Base-by-base conservation (phyloP, 495 filamentous ascomycete species). In the Penicillium malachiteum region DNA sequence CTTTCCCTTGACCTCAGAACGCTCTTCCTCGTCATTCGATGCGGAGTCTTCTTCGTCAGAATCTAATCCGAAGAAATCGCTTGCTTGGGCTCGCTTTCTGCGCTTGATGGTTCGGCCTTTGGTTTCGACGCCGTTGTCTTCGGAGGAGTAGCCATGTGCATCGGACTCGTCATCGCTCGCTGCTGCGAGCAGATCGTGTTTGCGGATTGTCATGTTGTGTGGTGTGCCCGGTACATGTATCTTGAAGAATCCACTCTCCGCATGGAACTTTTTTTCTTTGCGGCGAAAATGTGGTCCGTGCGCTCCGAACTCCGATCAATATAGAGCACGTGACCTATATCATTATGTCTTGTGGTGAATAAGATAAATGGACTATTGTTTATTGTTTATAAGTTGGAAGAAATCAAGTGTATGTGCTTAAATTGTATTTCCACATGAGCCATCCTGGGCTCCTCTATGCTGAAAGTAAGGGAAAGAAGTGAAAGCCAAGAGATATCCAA, bases 91-190 rank as follows among this genome's bases (percentile, higher is more conserved):
- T 26, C 60, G 67, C 30, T 66, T 57, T 56, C 85, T 81, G 59
- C 90, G 80, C 73, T 95, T 96, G n/a, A 79, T 72, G 39, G 70
- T 69, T 18, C 82, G 80, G 12, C 84, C 84, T 72, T 89, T 89
- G 48, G 54, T 73, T 56, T 82, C 80, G 41, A 90, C 72, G 40
- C 87, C 74, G 34, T 81, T 80, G 31, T 67, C 78, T 49, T 90
- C 89, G 3, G 88, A 92, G 59, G 91, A 81, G 58, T 88, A 90
- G 42, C 81, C 85, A 42, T 76, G 68, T 43, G 81, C 75, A 44
- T 65, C 70, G 34, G 78, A 79, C 45, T 87, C 83, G 3, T 88
- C 83, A 37, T 92, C 90, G 65, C 86, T 88, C 5, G 60, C 59
- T 13, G 77, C 81, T 7, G 79, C 80, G 48, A 96, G 80, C 59